Evolutionary conservation across 2,329 filamentous ascomycete genomes (phyloP).

Genomic region (Fusarium virguliforme): DNA sequence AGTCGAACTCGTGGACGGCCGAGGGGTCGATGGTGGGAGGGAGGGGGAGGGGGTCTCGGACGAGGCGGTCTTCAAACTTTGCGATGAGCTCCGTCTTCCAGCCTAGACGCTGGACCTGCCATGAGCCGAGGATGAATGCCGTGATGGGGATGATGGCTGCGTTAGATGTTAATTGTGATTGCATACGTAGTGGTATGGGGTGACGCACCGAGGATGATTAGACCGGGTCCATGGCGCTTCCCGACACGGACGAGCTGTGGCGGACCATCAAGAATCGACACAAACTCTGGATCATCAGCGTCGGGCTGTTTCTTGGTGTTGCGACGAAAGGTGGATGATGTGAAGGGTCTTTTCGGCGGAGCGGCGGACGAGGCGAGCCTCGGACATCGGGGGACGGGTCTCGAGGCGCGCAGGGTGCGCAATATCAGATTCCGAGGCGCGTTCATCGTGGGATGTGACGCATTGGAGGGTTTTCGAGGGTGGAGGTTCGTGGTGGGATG

Average conservation of each 20-base stretch:
- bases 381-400: constrained; percentile 26
- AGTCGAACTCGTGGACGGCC: constrained; percentile 93
- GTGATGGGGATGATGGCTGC: constrained; percentile 89
- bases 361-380: constrained; percentile 20
- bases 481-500: constrained; percentile 2
- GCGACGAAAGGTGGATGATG: constrained; percentile 42
- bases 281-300: constrained; percentile 84
- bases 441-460: constrained; percentile 49
- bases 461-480: constrained; percentile 26
- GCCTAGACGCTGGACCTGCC: constrained; percentile 92
- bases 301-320: constrained; percentile 61
- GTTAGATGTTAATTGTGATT: background rate
- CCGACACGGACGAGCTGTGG: constrained; percentile 83
- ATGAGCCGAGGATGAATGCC: constrained; percentile 90
- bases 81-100: constrained; percentile 97
- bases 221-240: constrained; percentile 81
- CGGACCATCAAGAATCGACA: constrained; percentile 89
- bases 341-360: constrained; percentile 38
- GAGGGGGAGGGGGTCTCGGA: constrained; percentile 87
- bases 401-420: constrained; percentile 48
- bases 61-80: constrained; percentile 90
- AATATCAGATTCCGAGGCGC: constrained; percentile 48
- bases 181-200: background rate
- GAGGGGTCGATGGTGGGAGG: constrained; percentile 86
- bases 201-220: constrained; percentile 79